These are phyloP conservation scores for Hypoxylon fuscum DNA, from an alignment of 495 filamentous ascomycete species.

Conservation along the genomic window DNA sequence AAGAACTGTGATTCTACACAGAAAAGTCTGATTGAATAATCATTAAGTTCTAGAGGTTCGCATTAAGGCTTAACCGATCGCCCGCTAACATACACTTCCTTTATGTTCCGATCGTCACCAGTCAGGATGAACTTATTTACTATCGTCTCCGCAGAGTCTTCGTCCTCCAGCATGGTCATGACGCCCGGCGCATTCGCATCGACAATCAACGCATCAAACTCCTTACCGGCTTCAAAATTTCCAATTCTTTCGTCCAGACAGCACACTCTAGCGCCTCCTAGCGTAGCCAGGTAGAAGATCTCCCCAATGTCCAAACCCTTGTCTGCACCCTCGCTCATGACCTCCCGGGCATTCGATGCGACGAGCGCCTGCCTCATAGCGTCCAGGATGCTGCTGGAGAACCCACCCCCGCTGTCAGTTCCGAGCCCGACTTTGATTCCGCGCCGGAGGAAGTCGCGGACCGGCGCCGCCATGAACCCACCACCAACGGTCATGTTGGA, in stretches of 20 bases:
- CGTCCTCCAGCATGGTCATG: conserved; percentile 63
- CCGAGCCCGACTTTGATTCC: conserved; percentile 73
- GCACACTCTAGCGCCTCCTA: conserved; percentile 69
- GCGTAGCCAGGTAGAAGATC: conserved; percentile 68
- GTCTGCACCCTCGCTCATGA: conserved; percentile 56
- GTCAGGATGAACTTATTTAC: conserved; percentile 75
- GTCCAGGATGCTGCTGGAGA: conserved; percentile 66
- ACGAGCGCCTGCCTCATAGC: conserved; percentile 68
- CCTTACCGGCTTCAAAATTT: conserved; percentile 66
- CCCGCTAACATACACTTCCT: conserved; percentile 65
- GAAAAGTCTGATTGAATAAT: not conserved
- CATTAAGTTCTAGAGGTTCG: not conserved
- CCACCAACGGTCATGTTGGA: conserved; percentile 70
- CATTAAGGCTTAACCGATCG: conserved; percentile 53
- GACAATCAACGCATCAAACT: conserved; percentile 71
- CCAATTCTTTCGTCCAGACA: conserved; percentile 65
- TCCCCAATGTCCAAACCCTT: conserved; percentile 60
- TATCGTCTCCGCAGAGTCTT: conserved; percentile 54
- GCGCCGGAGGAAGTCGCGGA: conserved; percentile 63
- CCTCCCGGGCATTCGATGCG: conserved; percentile 65
- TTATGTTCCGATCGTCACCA: conserved; percentile 71
- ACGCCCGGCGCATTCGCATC: conserved; percentile 54
- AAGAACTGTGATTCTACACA: no score
- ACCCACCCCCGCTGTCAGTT: conserved; percentile 74
- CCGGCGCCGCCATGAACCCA: conserved; percentile 67